Percentiles rank a stretch among this genome's conserved stretches.
Conservation (phyloP, 139 green algal genomes). For the Ettlia oleoabundans region DNA sequence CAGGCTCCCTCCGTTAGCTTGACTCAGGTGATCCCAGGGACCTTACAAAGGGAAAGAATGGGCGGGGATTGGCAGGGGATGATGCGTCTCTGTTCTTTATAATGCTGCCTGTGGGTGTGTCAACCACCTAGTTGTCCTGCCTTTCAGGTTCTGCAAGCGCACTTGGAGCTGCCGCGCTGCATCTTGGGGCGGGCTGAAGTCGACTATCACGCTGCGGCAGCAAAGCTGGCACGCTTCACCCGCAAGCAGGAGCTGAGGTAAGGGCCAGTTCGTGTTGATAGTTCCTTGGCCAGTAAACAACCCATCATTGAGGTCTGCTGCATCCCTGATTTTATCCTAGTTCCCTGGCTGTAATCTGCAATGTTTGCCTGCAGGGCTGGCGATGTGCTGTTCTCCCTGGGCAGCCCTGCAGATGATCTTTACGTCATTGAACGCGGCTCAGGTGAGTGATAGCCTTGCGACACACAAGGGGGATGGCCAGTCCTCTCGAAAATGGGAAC, state of each 20-base stretch:
- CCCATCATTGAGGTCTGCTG: no score
- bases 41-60: no score
- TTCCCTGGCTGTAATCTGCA: no score
- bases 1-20: constrained; percentile 37
- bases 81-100: no score
- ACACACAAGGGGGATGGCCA: no score
- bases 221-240: constrained; percentile 8
- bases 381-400: constrained; percentile 51
- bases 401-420: constrained; percentile 44
- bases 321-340: no score
- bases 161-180: constrained; percentile 41
- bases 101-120: constrained; percentile 7
- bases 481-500: no score
- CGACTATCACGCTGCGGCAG: constrained; percentile 2
- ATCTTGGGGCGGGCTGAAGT: constrained; percentile 2
- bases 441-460: background rate
- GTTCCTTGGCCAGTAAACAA: no score
- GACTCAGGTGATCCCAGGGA: constrained; percentile 44
- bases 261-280: background rate
- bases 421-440: constrained; percentile 57
- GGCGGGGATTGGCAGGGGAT: no score
- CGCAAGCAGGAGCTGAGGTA: background rate
- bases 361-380: background rate
- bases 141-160: constrained; percentile 41
- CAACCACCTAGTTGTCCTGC: no score